Base-by-base conservation (phyloP, 768 basidiomycete genomes). In the Suillus subluteus region DNA sequence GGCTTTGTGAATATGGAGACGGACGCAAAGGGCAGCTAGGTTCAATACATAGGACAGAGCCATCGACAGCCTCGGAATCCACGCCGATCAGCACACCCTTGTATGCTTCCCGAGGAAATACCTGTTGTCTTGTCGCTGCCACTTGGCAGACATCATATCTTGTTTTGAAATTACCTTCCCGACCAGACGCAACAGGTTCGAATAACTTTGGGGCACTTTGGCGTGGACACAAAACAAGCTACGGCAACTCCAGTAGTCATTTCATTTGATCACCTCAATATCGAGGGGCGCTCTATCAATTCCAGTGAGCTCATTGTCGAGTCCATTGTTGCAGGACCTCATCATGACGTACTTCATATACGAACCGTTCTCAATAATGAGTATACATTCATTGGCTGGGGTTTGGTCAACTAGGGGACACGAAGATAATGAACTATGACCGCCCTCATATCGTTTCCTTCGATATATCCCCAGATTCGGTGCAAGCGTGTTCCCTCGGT, bases 1-100 rank as follows among this genome's bases (percentile, higher is more conserved):
- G 86, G 62, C 74, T 96, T 6, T 93, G 91, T 87, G 93, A 88
- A 0, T 86, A 86, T 65, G 96, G 96, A 4, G 89, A 91, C 65
- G 90, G 90, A 26, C 74, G 79, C 2, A 79, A 77, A 61, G 91
- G 93, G 0, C 95, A 97, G 70, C 86, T 96, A 1, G 94, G 93
- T 6, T 79, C 76, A n/a, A n/a, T n/a, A n/a, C n/a, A n/a, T n/a
- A n/a, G n/a, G n/a, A n/a, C n/a, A n/a, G n/a, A n/a, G n/a, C n/a
- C n/a, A n/a, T n/a, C 0, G 71, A 43, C 52, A n/a, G 2, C 67
- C 18, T 71, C 52, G 58, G 67, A 58, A 65, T 91, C 93, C 71
- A 76, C 78, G 65, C 83, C 78, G n/a, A 78, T 92, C 62, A 70
- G 80, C 15, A 41, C 11, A 15, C 15, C 15, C 38, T 13, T 13